A percentile compares a stretch with the other conserved stretches of the same genome.
Evolutionary conservation across 1,284 basidiomycete species (phyloP).

Genomic region (Ustilago curta): DNA sequence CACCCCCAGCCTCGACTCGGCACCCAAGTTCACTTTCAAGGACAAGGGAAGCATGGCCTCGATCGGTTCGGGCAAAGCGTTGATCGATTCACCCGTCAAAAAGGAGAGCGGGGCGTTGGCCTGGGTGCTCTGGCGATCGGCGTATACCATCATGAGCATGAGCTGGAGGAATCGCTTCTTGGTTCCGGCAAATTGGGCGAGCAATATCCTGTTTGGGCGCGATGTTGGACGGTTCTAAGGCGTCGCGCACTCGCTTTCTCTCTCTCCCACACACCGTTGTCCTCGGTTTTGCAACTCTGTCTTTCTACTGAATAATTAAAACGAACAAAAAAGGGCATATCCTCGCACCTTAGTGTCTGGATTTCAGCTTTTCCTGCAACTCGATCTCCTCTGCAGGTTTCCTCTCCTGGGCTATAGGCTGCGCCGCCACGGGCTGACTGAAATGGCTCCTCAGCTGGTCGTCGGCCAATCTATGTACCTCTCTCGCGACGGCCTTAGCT

Average conservation of each 20-base stretch:
- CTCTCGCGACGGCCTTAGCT: constrained; percentile 47
- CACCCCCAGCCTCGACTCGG: background rate
- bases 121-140: constrained; percentile 83
- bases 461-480: constrained; percentile 63
- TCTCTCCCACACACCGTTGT: no score
- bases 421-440: constrained; percentile 36
- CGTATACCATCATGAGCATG: constrained; percentile 81
- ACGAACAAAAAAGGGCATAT: no score
- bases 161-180: constrained; percentile 77
- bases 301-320: no score
- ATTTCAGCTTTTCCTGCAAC: constrained; percentile 40
- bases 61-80: constrained; percentile 78
- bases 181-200: constrained; percentile 64
- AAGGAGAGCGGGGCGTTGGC: constrained; percentile 73
- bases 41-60: constrained; percentile 83
- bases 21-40: constrained; percentile 75
- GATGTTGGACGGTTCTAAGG: constrained; percentile 80
- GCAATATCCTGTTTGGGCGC: constrained; percentile 79
- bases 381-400: constrained; percentile 27
- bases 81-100: constrained; percentile 38
- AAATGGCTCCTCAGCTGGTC: constrained; percentile 63
- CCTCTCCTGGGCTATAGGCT: background rate
- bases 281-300: no score
- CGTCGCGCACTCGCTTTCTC: background rate
- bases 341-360: no score